Evolutionary conservation across 305 asterid genomes (phyloP).

Genomic region (Fraxinus floribunda): DNA sequence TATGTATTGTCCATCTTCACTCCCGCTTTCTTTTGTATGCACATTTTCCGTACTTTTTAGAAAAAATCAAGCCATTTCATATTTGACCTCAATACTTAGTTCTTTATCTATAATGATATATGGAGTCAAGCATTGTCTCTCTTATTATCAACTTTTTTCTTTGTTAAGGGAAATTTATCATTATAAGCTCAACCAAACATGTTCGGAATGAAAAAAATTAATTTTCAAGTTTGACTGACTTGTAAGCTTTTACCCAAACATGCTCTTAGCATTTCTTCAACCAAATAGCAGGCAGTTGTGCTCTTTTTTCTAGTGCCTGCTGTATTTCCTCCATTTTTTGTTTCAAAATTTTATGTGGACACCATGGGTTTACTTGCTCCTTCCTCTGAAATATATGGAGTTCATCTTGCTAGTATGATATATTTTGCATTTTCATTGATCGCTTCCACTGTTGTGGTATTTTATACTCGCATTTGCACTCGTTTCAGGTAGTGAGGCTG

Average conservation of each 20-base stretch:
- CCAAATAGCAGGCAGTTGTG: neutral
- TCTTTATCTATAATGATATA: neutral
- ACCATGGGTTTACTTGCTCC: neutral
- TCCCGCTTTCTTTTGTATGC: neutral
- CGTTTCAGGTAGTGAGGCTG: constrained; percentile 49
- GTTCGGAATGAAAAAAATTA: neutral
- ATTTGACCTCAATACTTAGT: neutral
- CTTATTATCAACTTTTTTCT: neutral
- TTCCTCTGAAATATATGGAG: neutral
- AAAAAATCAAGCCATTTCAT: neutral
- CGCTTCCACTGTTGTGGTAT: neutral
- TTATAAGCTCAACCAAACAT: neutral
- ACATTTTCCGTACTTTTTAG: neutral
- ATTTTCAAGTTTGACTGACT: neutral
- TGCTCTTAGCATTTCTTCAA: neutral
- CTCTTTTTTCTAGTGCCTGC: neutral
- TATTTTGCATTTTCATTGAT: neutral
- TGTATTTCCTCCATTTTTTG: neutral
- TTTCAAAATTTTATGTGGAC: neutral
- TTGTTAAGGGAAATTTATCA: neutral
- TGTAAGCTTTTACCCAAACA: neutral
- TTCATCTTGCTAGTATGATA: neutral
- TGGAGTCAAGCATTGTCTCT: neutral
- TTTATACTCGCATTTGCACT: neutral
- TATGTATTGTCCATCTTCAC: constrained; percentile 1